Conservation (phyloP, 345 rosid species). For the Firmiana major region DNA sequence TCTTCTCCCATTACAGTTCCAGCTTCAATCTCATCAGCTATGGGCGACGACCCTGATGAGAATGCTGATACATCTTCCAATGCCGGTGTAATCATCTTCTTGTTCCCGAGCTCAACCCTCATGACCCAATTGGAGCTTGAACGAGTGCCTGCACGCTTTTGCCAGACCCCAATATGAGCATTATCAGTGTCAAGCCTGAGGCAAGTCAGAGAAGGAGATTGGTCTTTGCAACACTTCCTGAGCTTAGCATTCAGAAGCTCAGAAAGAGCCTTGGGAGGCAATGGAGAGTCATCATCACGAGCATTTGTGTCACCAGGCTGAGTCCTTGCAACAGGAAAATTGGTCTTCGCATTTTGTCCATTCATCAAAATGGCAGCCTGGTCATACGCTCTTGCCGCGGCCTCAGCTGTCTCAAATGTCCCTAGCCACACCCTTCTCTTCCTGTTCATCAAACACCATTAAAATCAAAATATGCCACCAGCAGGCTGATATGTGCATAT, state of each 20-base stretch:
- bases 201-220: slow-evolving; percentile 61
- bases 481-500: not conserved
- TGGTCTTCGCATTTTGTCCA: slow-evolving; percentile 69
- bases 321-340: slow-evolving; percentile 41
- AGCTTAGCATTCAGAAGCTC: slow-evolving; percentile 57
- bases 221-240: slow-evolving; percentile 49
- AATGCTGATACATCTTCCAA: slow-evolving; percentile 16
- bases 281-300: slow-evolving; percentile 14
- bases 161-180: slow-evolving; percentile 78
- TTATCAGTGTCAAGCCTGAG: slow-evolving; percentile 64
- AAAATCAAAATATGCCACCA: not conserved
- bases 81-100: not conserved
- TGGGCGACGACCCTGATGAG: slow-evolving; percentile 7
- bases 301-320: not conserved
- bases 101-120: slow-evolving; percentile 55
- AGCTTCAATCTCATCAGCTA: slow-evolving; percentile 13
- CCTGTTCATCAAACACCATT: slow-evolving; percentile 24
- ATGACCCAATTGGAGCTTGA: slow-evolving; percentile 62
- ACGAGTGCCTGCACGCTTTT: slow-evolving; percentile 55
- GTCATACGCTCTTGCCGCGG: slow-evolving; percentile 70
- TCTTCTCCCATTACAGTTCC: slow-evolving; percentile 40
- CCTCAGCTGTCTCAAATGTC: slow-evolving; percentile 75
- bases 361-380: slow-evolving; percentile 68
- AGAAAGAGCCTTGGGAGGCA: slow-evolving; percentile 40
- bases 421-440: slow-evolving; percentile 84